Evolutionary conservation across 805 yeast species (phyloP).

Genomic region (Suhomyces vadensis): DNA sequence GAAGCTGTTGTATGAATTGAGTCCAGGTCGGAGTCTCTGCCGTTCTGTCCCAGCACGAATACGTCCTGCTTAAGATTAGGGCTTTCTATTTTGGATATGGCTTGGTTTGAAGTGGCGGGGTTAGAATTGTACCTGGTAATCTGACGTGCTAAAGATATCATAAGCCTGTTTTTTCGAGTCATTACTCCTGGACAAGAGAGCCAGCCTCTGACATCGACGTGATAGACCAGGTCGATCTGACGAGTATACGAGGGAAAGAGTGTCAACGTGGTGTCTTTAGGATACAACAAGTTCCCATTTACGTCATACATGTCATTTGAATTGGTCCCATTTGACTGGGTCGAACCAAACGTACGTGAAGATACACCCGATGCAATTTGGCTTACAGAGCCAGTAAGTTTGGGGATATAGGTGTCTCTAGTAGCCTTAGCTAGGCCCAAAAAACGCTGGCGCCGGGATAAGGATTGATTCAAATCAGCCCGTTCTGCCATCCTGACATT

Average conservation of each 20-base stretch:
- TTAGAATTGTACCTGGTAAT: constrained; percentile 45
- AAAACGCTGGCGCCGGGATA: constrained; percentile 47
- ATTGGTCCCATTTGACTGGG: background rate
- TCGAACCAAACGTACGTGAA: constrained; percentile 23
- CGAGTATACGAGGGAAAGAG: constrained; percentile 45
- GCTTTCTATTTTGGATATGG: constrained; percentile 26
- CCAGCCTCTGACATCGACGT: constrained; percentile 70
- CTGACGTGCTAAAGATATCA: constrained; percentile 69
- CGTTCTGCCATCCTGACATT: constrained; percentile 19
- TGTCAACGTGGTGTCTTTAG: constrained; percentile 60
- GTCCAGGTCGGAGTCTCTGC: constrained; percentile 8
- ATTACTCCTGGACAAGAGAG: constrained; percentile 68
- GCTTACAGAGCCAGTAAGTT: constrained; percentile 47
- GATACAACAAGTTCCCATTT: constrained; percentile 37
- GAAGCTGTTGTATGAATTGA: constrained; percentile 3
- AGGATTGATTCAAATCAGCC: constrained; percentile 6
- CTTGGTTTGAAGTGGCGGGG: constrained; percentile 15
- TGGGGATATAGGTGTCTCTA: constrained; percentile 58
- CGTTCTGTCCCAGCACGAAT: background rate
- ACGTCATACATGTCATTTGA: constrained; percentile 28
- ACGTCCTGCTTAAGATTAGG: constrained; percentile 29
- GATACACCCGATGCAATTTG: constrained; percentile 51
- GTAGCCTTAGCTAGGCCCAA: constrained; percentile 55
- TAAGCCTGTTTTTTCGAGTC: constrained; percentile 67
- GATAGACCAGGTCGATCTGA: constrained; percentile 27